Percentiles rank a stretch among this genome's conserved stretches.
These are phyloP conservation scores for Hymenoscyphus salicellus DNA, from an alignment of 2,329 filamentous ascomycete species.

Conservation along the genomic window DNA sequence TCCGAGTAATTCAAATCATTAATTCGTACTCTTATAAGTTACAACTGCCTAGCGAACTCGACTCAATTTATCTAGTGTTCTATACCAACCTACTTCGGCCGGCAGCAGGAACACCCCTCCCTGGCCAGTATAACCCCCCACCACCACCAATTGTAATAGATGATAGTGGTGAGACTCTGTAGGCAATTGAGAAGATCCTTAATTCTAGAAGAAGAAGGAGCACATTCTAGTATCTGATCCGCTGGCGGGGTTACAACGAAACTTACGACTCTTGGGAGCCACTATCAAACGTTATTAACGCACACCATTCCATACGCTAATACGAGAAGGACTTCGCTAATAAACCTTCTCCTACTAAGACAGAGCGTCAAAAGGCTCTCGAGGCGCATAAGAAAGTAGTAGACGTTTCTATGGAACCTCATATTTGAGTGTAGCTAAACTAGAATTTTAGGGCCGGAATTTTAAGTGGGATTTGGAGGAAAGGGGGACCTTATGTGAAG, in stretches of 20 bases:
- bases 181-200: background rate
- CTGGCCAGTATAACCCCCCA: constrained; percentile 1
- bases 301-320: background rate
- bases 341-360: background rate
- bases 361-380: background rate
- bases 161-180: background rate
- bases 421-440: background rate
- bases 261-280: background rate
- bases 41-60: too few species aligned
- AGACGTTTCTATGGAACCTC: background rate
- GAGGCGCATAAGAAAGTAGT: background rate
- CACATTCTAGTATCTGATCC: background rate
- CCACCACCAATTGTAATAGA: background rate
- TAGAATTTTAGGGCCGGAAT: background rate
- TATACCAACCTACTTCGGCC: background rate
- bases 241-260: background rate
- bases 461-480: background rate
- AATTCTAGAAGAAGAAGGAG: background rate
- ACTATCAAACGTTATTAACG: constrained; percentile 1
- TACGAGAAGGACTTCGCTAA: background rate
- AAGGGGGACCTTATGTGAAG: background rate
- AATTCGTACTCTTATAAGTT: background rate
- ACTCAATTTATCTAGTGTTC: background rate
- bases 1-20: background rate
- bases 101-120: background rate